Percentiles rank a stretch among this genome's conserved stretches.
phyloP scores from a whole-genome alignment of 225 moss, liverwort and hornwort genomes.

The Marchantia polymorpha region DNA sequence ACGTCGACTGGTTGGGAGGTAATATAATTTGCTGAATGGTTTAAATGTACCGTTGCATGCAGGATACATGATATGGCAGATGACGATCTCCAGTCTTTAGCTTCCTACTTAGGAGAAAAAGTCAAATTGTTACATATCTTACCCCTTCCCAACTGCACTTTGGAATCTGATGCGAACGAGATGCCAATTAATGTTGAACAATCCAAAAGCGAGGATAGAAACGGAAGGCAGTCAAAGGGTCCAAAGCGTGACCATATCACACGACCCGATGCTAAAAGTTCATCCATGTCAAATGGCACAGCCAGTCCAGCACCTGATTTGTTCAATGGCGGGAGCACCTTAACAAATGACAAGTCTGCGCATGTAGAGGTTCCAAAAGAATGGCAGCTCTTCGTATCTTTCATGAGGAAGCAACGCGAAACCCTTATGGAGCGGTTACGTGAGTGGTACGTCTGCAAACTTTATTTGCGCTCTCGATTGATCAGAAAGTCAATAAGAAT shows the following conservation, averaged over 20 bases:
- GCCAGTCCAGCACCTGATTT: not conserved
- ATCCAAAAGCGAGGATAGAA: not conserved
- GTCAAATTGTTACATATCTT: slow-evolving; percentile 65
- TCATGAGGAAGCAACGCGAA: slow-evolving; percentile 61
- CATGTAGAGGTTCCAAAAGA: slow-evolving; percentile 44
- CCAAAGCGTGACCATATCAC: slow-evolving; percentile 19
- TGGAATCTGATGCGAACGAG: slow-evolving; percentile 25
- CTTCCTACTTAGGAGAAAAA: slow-evolving; percentile 68
- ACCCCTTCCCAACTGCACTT: slow-evolving; percentile 47
- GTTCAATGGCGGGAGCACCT: not conserved
- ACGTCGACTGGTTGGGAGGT: not conserved
- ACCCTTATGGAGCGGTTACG: slow-evolving; percentile 54
- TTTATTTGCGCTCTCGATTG: not conserved
- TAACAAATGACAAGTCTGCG: not conserved
- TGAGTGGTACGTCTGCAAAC: slow-evolving; percentile 52
- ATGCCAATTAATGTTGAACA: slow-evolving; percentile 18
- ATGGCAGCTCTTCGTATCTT: slow-evolving; percentile 76
- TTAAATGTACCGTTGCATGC: slow-evolving; percentile 5
- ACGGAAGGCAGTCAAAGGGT: slow-evolving; percentile 21
- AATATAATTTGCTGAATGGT: not conserved
- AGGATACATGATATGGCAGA: slow-evolving; percentile 58
- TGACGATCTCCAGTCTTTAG: slow-evolving; percentile 52
- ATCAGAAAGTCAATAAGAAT: not conserved
- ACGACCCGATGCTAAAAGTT: not conserved
- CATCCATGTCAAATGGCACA: not conserved